These are phyloP conservation scores for Candida freyschussii DNA, from an alignment of 1,139 yeast genomes.

Conservation along the genomic window DNA sequence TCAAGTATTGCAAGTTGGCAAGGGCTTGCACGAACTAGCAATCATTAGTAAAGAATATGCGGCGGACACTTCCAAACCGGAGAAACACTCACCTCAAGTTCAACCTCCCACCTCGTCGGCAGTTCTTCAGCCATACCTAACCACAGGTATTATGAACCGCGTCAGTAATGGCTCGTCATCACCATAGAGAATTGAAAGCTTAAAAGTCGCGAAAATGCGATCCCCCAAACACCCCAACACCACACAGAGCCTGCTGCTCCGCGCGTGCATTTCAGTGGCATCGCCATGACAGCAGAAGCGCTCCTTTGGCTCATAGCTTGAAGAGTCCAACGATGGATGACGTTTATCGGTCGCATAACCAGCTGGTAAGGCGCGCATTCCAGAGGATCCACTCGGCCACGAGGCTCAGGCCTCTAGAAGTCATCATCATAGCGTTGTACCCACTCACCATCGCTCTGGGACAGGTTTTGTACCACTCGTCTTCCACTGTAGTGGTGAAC, in stretches of 20 bases:
- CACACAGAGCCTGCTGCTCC: no score
- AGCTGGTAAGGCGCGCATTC: neutral
- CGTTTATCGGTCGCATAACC: neutral
- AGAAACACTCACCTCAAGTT: slow-evolving; percentile 44
- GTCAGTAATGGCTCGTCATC: neutral
- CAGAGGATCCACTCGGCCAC: slow-evolving; percentile 2
- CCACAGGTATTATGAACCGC: neutral
- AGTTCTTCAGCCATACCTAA: slow-evolving; percentile 29
- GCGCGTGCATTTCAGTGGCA: no score
- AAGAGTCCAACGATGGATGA: no score
- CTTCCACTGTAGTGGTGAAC: slow-evolving; percentile 20
- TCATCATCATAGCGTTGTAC: slow-evolving; percentile 23
- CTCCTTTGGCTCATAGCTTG: no score
- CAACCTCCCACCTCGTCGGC: slow-evolving; percentile 59
- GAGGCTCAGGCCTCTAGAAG: slow-evolving; percentile 15
- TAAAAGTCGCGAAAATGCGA: no score
- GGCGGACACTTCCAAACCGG: no score
- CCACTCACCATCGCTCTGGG: slow-evolving; percentile 29
- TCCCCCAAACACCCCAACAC: neutral
- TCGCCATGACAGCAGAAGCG: no score
- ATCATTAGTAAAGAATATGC: no score
- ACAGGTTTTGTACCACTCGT: slow-evolving; percentile 21
- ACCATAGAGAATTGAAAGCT: neutral
- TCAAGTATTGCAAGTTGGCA: slow-evolving; percentile 65
- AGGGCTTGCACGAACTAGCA: slow-evolving; percentile 63